Base-by-base conservation (phyloP, 164 flowering plant genomes). In the Litsea cubeba region DNA sequence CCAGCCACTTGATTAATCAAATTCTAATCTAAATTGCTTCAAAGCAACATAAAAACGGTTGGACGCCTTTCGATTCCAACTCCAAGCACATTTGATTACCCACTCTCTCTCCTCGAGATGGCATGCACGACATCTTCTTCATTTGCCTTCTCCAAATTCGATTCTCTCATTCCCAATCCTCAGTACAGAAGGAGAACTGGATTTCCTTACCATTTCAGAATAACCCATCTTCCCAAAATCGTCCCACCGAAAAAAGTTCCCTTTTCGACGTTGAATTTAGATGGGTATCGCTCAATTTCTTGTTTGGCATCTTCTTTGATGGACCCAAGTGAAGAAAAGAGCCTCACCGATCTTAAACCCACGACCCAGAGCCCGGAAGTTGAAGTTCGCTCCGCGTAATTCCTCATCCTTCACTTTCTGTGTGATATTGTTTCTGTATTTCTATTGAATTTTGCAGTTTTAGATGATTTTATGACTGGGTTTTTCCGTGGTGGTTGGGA, bases 361-460 rank as follows among this genome's bases (percentile, higher is more conserved):
- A 28, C 11, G 6, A 12, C 60, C 15, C 40, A 57, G 30, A 60
- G 22, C 54, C 69, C 76, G 11, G 70, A 68, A n/a, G 28, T 72
- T 66, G 76, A 79, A 73, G 83, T 84, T 74, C 76, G 75, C 64
- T 77, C 71, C 76, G 11, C 79, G 87, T 82, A 75, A 30, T 25
- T 25, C 3, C 12, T 30, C 20, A 23, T 65, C n/a, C 15, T 65
- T 28, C 20, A 10, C 18, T 17, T 8, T 64, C 25, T 74, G 24
- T 7, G 18, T 35, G 11, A 40, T 40, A 40, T 40, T 10, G 23
- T 5, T 62, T 22, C 18, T 30, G 1, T 30, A 2, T 3, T 18
- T 68, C 18, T 18, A 35, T 30, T 68, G 26, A 23, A 14, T 11
- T 64, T 24, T 64, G 7, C 10, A 7, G 46, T 40, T 40, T 40